Base-by-base conservation (phyloP, 2,329 filamentous ascomycete species). In the Ophiocordyceps unilateralis region DNA sequence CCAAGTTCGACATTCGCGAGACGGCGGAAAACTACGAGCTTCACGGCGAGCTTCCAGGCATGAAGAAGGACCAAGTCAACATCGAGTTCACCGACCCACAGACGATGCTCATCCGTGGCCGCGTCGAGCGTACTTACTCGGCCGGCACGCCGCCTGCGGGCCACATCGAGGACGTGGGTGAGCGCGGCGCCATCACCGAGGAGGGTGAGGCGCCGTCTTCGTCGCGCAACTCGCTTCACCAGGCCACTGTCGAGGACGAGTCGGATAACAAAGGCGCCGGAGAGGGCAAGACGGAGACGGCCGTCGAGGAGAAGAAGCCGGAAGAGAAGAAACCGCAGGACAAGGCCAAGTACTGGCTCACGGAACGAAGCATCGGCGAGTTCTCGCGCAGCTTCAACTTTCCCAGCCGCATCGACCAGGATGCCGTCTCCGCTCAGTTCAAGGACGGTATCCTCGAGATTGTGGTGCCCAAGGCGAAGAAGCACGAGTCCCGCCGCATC, bases 41-140 rank as follows among this genome's bases (percentile, higher is more conserved):
- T 19, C 76, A 88, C 53, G 84, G 83, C 53, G 83, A 89, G 61
- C 74, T 89, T 6, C 79, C 83, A 0, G 84, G 84, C 44, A 68
- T 88, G 51, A 72, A 74, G 48, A 82, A 84, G 63, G 76, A 83
- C 52, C 68, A 87, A 54, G 67, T 91, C 54, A 67, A 72, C 56
- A 82, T 89, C 56, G 83, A 89, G 56, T 89, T 88, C 68, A 78
- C 76, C 45, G 83, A 89, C 56, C 67, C 72, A 37, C 78, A 83
- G 63, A 87, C 81, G 15, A 65, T 89, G 38, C 70, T 76, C 48
- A 68, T 91, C 57, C 75, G 74, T 45, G 84, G 84, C 54, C 75
- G 69, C 49, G 70, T 76, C 44, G 82, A 87, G 62, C 74, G 78
- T 50, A 65, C 65, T 49, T 72, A 75, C 60, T 72, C 74, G 46